These are phyloP conservation scores for Xenoacremonium recifei DNA, from an alignment of 2,329 filamentous ascomycete genomes.

Conservation along the genomic window DNA sequence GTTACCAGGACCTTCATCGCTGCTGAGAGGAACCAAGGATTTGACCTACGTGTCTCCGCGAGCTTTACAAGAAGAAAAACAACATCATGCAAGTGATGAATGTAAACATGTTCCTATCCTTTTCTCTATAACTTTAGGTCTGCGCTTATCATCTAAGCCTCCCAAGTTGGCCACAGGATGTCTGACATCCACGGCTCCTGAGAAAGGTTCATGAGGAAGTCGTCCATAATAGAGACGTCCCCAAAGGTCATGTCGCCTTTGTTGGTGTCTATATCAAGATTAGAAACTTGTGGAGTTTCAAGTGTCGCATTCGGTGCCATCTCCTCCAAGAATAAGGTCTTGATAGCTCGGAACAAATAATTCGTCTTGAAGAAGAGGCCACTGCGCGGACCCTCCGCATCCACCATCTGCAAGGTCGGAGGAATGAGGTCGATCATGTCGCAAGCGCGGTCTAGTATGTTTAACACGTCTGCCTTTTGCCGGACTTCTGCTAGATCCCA, in stretches of 20 bases:
- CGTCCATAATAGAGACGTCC: conserved; percentile 1
- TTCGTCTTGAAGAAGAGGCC: conserved; percentile 11
- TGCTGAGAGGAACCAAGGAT: too few relatives aligned
- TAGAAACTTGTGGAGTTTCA: background rate
- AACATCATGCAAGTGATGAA: too few relatives aligned
- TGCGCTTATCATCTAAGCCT: conserved; percentile 1
- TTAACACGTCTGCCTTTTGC: conserved; percentile 9
- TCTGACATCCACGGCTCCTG: conserved; percentile 13
- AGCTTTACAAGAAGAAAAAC: too few relatives aligned
- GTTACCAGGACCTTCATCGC: too few relatives aligned
- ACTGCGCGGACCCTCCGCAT: conserved; percentile 4
- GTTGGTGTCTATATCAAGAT: background rate
- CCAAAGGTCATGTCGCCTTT: too few relatives aligned
- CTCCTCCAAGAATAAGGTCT: conserved; percentile 10
- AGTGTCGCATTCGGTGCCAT: background rate
- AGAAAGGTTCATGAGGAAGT: conserved; percentile 5
- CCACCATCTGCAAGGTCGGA: conserved; percentile 6
- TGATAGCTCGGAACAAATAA: conserved; percentile 11
- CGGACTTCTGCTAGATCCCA: conserved; percentile 13
- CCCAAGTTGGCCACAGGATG: conserved; percentile 7
- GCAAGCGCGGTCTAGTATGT: conserved; percentile 7
- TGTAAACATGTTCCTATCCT: too few relatives aligned
- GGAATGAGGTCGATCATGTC: conserved; percentile 5
- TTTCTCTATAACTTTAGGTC: too few relatives aligned
- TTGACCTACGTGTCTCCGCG: too few relatives aligned